Percentiles rank a stretch among this genome's conserved stretches.
Evolutionary conservation across 1,139 yeast genomes (phyloP).

Genomic region (Eremothecium gossypii): DNA sequence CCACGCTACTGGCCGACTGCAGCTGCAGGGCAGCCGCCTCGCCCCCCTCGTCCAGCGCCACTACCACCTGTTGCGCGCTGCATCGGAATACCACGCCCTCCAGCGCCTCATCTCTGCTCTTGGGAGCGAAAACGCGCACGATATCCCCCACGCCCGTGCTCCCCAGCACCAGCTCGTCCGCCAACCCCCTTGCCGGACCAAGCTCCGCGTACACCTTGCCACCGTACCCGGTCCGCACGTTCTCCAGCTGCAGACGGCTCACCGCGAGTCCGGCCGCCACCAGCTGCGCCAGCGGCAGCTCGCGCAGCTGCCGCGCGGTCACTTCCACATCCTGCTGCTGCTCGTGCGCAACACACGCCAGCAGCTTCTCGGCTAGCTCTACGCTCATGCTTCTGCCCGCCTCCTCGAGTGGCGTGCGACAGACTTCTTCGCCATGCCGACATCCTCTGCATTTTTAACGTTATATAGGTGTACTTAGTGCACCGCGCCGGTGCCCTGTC

Average conservation of each 20-base stretch:
- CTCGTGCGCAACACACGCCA: conserved; percentile 47
- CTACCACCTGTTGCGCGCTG: conserved; percentile 37
- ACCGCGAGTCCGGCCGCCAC: conserved; percentile 69
- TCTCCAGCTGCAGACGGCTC: conserved; percentile 49
- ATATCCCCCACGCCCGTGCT: conserved; percentile 73
- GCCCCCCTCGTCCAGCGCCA: conserved; percentile 53
- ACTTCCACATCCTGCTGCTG: conserved; percentile 49
- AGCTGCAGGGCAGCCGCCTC: conserved; percentile 41
- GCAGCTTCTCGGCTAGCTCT: conserved; percentile 37
- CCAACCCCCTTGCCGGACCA: conserved; percentile 48
- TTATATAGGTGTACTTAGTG: no score
- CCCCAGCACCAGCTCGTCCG: conserved; percentile 43
- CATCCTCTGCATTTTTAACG: no score
- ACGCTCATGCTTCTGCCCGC: conserved; percentile 16
- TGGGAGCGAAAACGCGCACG: conserved; percentile 35
- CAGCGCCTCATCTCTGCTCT: conserved; percentile 10
- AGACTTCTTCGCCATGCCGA: no score
- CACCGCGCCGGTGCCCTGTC: no score
- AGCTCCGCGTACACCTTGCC: conserved; percentile 65
- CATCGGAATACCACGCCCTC: conserved; percentile 33
- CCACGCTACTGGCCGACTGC: conserved; percentile 34
- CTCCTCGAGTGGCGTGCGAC: neutral
- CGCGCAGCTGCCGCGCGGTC: conserved; percentile 41
- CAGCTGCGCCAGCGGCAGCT: conserved; percentile 54
- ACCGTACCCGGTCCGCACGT: conserved; percentile 68